Conservation (phyloP, 2,329 filamentous ascomycete species). For the Verticillium isaacii region DNA sequence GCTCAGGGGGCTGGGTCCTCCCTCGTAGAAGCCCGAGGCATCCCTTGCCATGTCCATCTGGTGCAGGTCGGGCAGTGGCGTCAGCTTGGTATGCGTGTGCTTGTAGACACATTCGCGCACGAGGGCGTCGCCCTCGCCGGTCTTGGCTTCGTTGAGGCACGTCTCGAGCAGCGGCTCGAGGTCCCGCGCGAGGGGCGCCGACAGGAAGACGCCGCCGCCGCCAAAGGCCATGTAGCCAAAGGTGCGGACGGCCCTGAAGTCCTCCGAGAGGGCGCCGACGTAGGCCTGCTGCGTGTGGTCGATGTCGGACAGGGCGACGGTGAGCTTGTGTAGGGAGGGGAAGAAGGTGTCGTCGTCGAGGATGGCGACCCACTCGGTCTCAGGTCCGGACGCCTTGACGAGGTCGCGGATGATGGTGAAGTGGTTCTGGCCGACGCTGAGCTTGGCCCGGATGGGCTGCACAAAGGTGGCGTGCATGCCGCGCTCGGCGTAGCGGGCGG, state of each 20-base stretch:
- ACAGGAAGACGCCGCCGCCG: constrained; percentile 56
- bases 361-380: constrained; percentile 50
- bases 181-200: constrained; percentile 42
- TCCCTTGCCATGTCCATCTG: constrained; percentile 55
- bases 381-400: constrained; percentile 32
- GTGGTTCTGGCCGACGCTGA: constrained; percentile 48
- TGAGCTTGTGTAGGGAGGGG: constrained; percentile 45
- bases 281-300: constrained; percentile 46
- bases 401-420: constrained; percentile 51
- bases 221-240: constrained; percentile 59
- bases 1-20: constrained; percentile 46
- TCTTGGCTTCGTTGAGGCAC: constrained; percentile 40
- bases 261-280: constrained; percentile 54
- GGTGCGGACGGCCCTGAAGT: constrained; percentile 41
- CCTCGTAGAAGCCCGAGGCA: constrained; percentile 56
- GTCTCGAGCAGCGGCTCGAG: constrained; percentile 41
- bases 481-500: constrained; percentile 19
- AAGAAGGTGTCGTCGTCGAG: constrained; percentile 64
- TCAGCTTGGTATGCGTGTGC: constrained; percentile 49
- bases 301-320: constrained; percentile 39
- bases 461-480: constrained; percentile 29
- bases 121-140: constrained; percentile 47
- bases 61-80: constrained; percentile 47
- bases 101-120: constrained; percentile 53
- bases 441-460: constrained; percentile 24